phyloP scores from a whole-genome alignment of 768 basidiomycete genomes.

The Tricholoma matsutake region DNA sequence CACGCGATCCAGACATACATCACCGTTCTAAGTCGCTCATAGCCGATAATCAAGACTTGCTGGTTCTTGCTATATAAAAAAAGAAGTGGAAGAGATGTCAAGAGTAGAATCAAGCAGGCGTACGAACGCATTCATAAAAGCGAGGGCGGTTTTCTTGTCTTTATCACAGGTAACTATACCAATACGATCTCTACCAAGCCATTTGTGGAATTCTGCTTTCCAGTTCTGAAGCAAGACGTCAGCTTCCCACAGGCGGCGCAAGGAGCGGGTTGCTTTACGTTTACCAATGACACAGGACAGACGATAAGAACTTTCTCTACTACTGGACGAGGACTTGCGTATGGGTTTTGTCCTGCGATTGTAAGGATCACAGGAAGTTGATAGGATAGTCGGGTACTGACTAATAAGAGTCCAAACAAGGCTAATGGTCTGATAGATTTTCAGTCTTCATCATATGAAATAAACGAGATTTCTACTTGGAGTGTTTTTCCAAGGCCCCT shows the following conservation, averaged over 20 bases:
- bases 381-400: conserved; percentile 32
- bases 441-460: neutral
- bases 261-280: conserved; percentile 43
- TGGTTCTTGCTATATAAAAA: conserved; percentile 59
- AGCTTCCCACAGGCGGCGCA: neutral
- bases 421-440: conserved; percentile 68
- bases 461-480: conserved; percentile 43
- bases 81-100: neutral
- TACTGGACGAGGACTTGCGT: conserved; percentile 48
- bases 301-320: conserved; percentile 88
- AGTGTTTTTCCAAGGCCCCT: conserved; percentile 98
- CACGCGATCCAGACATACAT: conserved; percentile 45
- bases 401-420: conserved; percentile 91
- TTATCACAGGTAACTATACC: conserved; percentile 47
- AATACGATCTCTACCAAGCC: conserved; percentile 60
- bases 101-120: neutral
- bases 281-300: conserved; percentile 88
- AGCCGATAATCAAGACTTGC: conserved; percentile 91
- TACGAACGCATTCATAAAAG: conserved; percentile 72
- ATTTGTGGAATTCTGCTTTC: conserved; percentile 94
- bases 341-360: conserved; percentile 79
- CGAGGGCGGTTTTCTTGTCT: conserved; percentile 50
- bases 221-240: conserved; percentile 63
- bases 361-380: neutral
- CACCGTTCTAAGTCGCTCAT: conserved; percentile 83